Evolutionary conservation across 1,284 basidiomycete species (phyloP).

Genomic region (Tilletia indica): DNA sequence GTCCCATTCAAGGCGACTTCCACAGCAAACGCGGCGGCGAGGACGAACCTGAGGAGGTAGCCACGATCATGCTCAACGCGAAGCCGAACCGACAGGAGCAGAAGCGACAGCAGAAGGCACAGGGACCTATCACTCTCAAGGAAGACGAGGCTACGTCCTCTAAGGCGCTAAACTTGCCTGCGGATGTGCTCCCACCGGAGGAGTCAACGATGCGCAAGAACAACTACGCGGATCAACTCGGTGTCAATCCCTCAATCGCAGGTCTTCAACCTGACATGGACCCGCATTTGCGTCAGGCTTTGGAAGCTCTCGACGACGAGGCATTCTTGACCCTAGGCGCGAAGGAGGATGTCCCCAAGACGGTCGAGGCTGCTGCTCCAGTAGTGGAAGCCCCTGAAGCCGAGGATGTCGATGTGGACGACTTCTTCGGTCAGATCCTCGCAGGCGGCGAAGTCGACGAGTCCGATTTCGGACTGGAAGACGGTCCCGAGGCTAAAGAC

Average conservation of each 20-base stretch:
- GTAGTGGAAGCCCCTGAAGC: conserved; percentile 42
- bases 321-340: conserved; percentile 58
- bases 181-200: conserved; percentile 59
- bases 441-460: conserved; percentile 40
- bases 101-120: conserved; percentile 32
- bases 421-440: conserved; percentile 21
- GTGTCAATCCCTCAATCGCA: conserved; percentile 55
- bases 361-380: conserved; percentile 12
- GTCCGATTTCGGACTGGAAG: conserved; percentile 38
- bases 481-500: conserved; percentile 26
- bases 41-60: conserved; percentile 41
- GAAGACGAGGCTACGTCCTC: conserved; percentile 22
- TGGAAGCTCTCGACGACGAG: conserved; percentile 95
- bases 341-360: neutral
- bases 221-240: conserved; percentile 30
- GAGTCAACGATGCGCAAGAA: conserved; percentile 32
- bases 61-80: conserved; percentile 38
- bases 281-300: conserved; percentile 83
- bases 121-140: conserved; percentile 33
- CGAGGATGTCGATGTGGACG: conserved; percentile 65
- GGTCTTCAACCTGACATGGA: conserved; percentile 97
- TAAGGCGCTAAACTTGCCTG: conserved; percentile 62
- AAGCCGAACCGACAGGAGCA: conserved; percentile 34
- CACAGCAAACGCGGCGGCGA: conserved; percentile 45
- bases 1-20: conserved; percentile 43